Evolutionary conservation across 805 yeast genomes (phyloP), one percentile per base, ranked within the genome.

Genomic region (Sugiyamaella marilandica): DNA sequence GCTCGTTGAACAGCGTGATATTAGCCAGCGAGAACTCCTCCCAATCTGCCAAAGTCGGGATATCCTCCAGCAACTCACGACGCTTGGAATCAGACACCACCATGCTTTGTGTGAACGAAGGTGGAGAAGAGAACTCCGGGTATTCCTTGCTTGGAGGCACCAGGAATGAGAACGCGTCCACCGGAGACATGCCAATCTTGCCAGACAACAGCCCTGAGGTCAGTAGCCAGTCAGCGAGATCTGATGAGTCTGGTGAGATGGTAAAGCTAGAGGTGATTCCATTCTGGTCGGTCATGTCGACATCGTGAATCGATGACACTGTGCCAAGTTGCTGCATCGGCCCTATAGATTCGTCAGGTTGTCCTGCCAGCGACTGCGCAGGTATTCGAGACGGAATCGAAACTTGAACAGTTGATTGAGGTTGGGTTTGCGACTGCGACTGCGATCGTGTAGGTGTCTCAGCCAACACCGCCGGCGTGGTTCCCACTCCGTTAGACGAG

Each of bases 21-120:
- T 45, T 32, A 31, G 19, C 49, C 11, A 51, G 32, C n/a, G 48
- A 37, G 29, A 55, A 53, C 31, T 54, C 57, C 7, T 51, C 53
- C 58, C 36, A 74, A 47, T 55, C 68, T 70, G 52, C 71, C 68
- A 26, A 70, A 31, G 45, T 60, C 51, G 64, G 63, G 47, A 52
- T 55, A 36, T 58, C 56, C 11, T 32, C 54, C 9, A 58, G 47
- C 16, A 59, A 49, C 36, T 50, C 68, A 55, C 43, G 56, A 41
- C 55, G 60, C 62, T 43, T 65, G 4, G 66, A 54, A 2, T 56
- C 64, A 4, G 68, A 62, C 31, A 76, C 58, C 3, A 64, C 56
- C 3, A 71, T 66, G 36, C 71, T 59, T 1, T 69, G 66, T 10
- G 56, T 54, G 19, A 65, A 56, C 32, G 75, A 58, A 32, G 66